Conservation (phyloP, 805 yeast genomes). For the Lipomyces oligophaga region DNA sequence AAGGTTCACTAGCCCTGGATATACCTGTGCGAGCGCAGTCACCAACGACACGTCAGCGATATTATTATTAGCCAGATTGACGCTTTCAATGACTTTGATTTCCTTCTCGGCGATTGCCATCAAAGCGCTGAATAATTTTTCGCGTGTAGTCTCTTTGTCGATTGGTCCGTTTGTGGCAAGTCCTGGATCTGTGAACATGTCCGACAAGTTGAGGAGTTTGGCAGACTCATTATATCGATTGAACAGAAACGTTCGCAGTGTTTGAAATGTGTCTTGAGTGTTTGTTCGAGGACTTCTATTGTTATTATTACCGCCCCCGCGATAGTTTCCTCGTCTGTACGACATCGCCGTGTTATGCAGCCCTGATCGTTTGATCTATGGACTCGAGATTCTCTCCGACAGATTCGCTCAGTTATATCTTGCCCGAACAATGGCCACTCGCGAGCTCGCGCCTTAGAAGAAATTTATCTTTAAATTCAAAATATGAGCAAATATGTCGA, state of each 20-base stretch:
- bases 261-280: conserved; percentile 51
- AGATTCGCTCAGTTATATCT: no score
- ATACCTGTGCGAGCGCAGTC: conserved; percentile 63
- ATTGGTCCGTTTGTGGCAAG: conserved; percentile 63
- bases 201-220: conserved; percentile 66
- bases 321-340: no score
- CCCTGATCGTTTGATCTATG: no score
- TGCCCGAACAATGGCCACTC: no score
- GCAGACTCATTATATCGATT: conserved; percentile 62
- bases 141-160: conserved; percentile 48
- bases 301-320: no score
- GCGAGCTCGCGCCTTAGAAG: no score
- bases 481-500: no score
- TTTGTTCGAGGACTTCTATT: no score
- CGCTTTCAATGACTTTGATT: conserved; percentile 27
- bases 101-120: conserved; percentile 31
- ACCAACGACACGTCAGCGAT: conserved; percentile 59
- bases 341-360: no score
- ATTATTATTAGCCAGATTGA: conserved; percentile 57
- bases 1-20: conserved; percentile 72
- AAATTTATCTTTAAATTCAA: no score
- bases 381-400: no score
- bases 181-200: conserved; percentile 59
- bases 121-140: conserved; percentile 82
- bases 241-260: conserved; percentile 57